Conservation (phyloP, 768 basidiomycete species). For the Neoboletus magnificus region DNA sequence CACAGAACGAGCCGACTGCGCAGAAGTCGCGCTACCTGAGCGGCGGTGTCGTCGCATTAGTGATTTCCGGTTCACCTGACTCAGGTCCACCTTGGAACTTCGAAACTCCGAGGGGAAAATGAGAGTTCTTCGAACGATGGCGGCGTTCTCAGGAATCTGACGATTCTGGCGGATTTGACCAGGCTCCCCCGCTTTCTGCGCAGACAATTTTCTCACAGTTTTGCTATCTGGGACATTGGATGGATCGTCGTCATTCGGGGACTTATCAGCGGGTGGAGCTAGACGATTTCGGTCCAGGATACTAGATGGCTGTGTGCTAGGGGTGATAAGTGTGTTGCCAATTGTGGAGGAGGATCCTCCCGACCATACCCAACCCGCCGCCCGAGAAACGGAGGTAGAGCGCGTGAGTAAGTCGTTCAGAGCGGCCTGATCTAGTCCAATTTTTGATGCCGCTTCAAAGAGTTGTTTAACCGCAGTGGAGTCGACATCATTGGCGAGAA, state of each 20-base stretch:
- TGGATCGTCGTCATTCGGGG: conserved; percentile 30
- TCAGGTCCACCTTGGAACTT: conserved; percentile 54
- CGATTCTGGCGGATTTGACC: conserved; percentile 31
- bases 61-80: conserved; percentile 51
- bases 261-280: conserved; percentile 22
- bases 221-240: conserved; percentile 27
- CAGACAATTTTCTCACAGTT: conserved; percentile 27
- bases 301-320: conserved; percentile 16
- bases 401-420: conserved; percentile 70
- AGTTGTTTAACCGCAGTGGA: conserved; percentile 64
- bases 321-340: conserved; percentile 20
- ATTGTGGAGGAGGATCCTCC: conserved; percentile 18
- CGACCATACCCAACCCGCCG: conserved; percentile 42
- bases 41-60: conserved; percentile 51
- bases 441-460: conserved; percentile 69
- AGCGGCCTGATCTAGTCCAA: conserved; percentile 71
- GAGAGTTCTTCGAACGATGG: conserved; percentile 74
- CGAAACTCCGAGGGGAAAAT: conserved; percentile 71
- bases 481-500: conserved; percentile 33
- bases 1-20: conserved; percentile 66
- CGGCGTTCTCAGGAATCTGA: conserved; percentile 36
- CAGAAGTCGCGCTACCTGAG: conserved; percentile 56
- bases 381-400: conserved; percentile 62
- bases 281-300: conserved; percentile 14
- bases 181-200: conserved; percentile 23